Conservation (phyloP, 2,329 filamentous ascomycete species). For the Colletotrichum incanum region DNA sequence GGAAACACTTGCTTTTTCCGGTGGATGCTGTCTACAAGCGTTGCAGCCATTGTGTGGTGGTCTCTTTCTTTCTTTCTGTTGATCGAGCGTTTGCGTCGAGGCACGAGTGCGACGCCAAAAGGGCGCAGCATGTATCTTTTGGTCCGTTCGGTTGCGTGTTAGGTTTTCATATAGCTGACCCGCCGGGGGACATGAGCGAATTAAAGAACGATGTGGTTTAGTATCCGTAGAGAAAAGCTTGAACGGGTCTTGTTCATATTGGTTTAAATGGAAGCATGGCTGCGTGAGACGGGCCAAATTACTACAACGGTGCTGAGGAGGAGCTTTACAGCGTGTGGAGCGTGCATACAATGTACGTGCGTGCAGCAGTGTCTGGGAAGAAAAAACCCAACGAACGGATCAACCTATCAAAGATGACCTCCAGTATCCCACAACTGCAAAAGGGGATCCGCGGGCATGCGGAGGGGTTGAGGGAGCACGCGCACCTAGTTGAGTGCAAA, state of each 20-base stretch:
- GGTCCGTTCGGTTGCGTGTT: constrained; percentile 1
- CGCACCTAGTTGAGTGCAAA: background rate
- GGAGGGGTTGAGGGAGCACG: background rate
- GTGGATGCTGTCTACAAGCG: background rate
- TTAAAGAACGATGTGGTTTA: no score
- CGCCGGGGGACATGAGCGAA: constrained; percentile 1
- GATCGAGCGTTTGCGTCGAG: constrained; percentile 14
- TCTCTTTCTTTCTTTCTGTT: background rate
- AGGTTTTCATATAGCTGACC: background rate
- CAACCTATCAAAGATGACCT: no score
- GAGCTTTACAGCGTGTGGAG: background rate
- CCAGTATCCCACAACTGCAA: background rate
- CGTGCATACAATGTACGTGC: background rate
- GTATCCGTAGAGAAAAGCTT: background rate
- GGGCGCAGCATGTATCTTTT: constrained; percentile 25
- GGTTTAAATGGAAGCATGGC: background rate
- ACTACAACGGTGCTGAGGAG: background rate
- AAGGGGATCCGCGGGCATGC: background rate
- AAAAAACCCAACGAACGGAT: background rate
- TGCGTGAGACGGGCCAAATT: background rate
- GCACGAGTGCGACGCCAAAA: constrained; percentile 32
- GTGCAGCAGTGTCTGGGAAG: constrained; percentile 8
- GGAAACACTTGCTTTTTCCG: background rate
- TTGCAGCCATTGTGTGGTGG: background rate
- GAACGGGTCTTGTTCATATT: background rate